Evolutionary conservation across 352 stramenopile species (phyloP), one percentile per base, ranked within the genome.

Genomic region (Globisporangium cystogenes): DNA sequence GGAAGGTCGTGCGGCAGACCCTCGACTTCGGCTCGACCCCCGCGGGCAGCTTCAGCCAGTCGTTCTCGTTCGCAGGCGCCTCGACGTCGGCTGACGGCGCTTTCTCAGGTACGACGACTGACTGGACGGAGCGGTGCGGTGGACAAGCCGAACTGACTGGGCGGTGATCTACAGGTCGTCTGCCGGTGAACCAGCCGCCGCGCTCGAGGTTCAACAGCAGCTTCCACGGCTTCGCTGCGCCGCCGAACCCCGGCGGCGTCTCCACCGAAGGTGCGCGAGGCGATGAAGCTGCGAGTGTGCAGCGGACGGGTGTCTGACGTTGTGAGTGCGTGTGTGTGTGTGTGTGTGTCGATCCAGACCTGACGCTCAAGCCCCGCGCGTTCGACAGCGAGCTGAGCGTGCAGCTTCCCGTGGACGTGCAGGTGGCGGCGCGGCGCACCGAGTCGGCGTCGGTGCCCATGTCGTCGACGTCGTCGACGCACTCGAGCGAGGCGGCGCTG

Each of bases 131-230:
- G 33, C 26, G n/a, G 46, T 36, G 31, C 15, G 8, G n/a, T n/a
- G n/a, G n/a, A n/a, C n/a, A n/a, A n/a, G n/a, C n/a, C n/a, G n/a
- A n/a, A n/a, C 33, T 39, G 14, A 39, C 14, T 35, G 18, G 50
- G 14, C 36, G 18, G 21, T 51, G 20, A 14, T 56, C 68, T 61
- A 70, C 44, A 59, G 65, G 68, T 47, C 74, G 69, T 40, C 59
- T 65, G 42, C 53, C 78, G 59, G 70, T 71, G n/a, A 70, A 62
- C 24, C 59, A 70, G 37, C 74, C 72, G 54, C 44, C 65, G 48
- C 72, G 72, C 53, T 79, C 72, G 27, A 64, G 68, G 29, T 76
- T 86, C 43, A 79, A 86, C 55, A 68, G 59, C 62, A 77, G 44
- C 33, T 82, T 75, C 49, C 67, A 64, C 45, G 64, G 29, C 23